phyloP scores from a whole-genome alignment of 768 basidiomycete genomes.

The Russula abietina region DNA sequence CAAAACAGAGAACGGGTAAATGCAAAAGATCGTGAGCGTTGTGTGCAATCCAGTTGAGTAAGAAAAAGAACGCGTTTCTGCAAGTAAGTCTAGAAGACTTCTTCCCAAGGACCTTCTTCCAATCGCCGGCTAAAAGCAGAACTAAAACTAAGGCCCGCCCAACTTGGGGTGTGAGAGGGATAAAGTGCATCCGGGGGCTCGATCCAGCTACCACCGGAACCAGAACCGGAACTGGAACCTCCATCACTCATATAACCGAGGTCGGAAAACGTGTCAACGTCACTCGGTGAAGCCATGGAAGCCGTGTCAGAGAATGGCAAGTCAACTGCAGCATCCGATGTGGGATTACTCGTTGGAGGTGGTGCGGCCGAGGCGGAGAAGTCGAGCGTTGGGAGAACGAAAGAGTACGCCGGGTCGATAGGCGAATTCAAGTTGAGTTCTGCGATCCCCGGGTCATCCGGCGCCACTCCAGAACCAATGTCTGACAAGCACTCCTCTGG shows the following conservation, averaged over 20 bases:
- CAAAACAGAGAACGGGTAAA: neutral
- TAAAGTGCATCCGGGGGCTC: slow-evolving; percentile 19
- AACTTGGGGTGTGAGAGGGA: slow-evolving; percentile 12
- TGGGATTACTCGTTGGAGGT: slow-evolving; percentile 20
- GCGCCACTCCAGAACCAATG: slow-evolving; percentile 5
- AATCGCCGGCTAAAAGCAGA: slow-evolving; percentile 34
- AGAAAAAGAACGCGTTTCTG: neutral
- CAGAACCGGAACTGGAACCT: slow-evolving; percentile 8
- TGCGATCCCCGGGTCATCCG: neutral
- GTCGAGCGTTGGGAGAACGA: slow-evolving; percentile 74
- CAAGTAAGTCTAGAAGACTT: slow-evolving; percentile 24
- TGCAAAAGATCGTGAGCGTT: neutral
- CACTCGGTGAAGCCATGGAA: slow-evolving; percentile 3
- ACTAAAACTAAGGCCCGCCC: slow-evolving; percentile 38
- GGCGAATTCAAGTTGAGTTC: slow-evolving; percentile 17
- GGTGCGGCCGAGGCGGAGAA: slow-evolving; percentile 48
- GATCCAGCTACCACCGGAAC: slow-evolving; percentile 23
- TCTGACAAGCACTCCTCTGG: slow-evolving; percentile 30
- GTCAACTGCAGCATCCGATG: slow-evolving; percentile 19
- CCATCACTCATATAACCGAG: slow-evolving; percentile 7
- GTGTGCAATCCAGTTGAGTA: neutral
- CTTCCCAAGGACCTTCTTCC: slow-evolving; percentile 26
- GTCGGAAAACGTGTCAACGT: slow-evolving; percentile 10
- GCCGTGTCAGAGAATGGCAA: slow-evolving; percentile 11
- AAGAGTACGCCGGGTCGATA: slow-evolving; percentile 57